Base-by-base conservation (phyloP, 441 rosid species). In the Bruguiera hainesii region DNA sequence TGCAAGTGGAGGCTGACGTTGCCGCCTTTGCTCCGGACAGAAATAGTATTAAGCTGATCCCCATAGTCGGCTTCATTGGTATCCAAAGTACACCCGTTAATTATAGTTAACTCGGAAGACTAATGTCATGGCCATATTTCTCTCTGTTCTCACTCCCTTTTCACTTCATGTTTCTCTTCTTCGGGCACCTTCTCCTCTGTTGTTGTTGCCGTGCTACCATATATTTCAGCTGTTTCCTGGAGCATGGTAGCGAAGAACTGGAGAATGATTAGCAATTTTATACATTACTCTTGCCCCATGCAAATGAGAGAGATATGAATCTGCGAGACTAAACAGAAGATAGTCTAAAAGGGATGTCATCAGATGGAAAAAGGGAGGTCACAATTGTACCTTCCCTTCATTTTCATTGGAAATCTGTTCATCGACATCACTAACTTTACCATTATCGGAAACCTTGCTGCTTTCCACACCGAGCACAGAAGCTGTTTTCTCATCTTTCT, bases 321-420 rank as follows among this genome's bases (percentile, higher is more conserved):
- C 7, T 15, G 28, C 3, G 20, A 37, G 15, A 10, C 29, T 33
- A 20, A n/a, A 53, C 7, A 25, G 29, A 18, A 50, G 23, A 1
- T 11, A 31, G 19, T 15, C 19, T 7, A 20, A 35, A 33, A 65
- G 10, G 5, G 23, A 9, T 19, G 28, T 56, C 31, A 56, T 28
- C 15, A 1, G 49, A 37, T 7, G 15, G 46, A 29, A 31, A 64
- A 21, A 3, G 30, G 23, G 28, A 63, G 31, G 53, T 20, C 63
- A 63, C 29, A 60, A 59, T 23, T 33, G 62, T 78, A 74, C 67
- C 82, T 71, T 73, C 42, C 42, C 73, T 65, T 52, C 53, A 65
- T 55, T 53, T 61, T 82, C 77, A 18, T 62, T 57, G 48, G 80
- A 70, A 39, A 67, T 76, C 28, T 78, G 66, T 55, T 79, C 71